Percentiles rank a stretch among this genome's conserved stretches.
Conservation (phyloP, 768 basidiomycete species). For the Mrakia frigida region DNA sequence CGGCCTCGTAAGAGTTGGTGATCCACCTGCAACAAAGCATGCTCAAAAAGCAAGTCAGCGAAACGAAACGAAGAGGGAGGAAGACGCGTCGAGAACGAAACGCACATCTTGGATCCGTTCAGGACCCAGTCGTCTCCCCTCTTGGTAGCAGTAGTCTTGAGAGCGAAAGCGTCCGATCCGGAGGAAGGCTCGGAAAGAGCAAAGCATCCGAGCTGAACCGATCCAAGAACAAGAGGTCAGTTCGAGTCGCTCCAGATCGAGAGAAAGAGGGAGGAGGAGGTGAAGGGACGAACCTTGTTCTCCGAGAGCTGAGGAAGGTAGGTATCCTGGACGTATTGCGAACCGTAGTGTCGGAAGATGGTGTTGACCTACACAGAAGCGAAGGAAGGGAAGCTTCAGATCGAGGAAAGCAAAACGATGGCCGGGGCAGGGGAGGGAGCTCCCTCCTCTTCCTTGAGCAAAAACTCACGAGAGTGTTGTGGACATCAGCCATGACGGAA, state of each 20-base stretch:
- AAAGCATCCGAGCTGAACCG: slow-evolving; percentile 82
- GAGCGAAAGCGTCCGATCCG: slow-evolving; percentile 94
- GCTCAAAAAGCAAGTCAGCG: background rate
- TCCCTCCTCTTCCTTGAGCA: background rate
- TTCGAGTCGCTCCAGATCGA: slow-evolving; percentile 9
- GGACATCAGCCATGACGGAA: slow-evolving; percentile 93
- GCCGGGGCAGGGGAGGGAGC: background rate
- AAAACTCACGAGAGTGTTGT: slow-evolving; percentile 84
- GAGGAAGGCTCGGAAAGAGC: slow-evolving; percentile 88
- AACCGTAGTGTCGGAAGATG: slow-evolving; percentile 78
- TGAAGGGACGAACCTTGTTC: slow-evolving; percentile 59
- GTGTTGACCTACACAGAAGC: slow-evolving; percentile 51
- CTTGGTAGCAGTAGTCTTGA: slow-evolving; percentile 86
- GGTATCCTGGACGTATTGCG: slow-evolving; percentile 74
- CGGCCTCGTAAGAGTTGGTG: slow-evolving; percentile 87
- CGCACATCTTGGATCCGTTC: slow-evolving; percentile 90
- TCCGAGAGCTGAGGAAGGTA: slow-evolving; percentile 80
- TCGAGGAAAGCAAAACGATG: too few relatives aligned
- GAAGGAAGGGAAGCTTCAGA: too few relatives aligned
- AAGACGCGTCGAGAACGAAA: background rate
- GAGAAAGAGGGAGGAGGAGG: slow-evolving; percentile 6
- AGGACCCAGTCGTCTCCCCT: slow-evolving; percentile 68
- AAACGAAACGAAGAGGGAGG: background rate
- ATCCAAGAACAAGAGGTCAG: background rate
- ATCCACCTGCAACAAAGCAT: slow-evolving; percentile 58